These are phyloP conservation scores for Leucocoprinus sp. DNA, from an alignment of 768 basidiomycete genomes.

Conservation along the genomic window DNA sequence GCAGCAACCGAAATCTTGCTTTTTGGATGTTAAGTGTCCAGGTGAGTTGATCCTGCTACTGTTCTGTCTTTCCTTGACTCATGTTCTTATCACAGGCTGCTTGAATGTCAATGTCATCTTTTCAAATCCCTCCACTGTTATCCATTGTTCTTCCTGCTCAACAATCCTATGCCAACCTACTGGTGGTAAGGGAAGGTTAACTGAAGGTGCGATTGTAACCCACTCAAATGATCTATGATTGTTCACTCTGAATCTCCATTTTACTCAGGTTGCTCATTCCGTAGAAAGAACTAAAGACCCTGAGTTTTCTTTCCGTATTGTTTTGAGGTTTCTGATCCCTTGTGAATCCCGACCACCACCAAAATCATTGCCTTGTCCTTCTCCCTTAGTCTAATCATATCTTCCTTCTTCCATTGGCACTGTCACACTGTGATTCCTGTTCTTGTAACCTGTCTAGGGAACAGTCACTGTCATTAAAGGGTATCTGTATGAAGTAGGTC, in stretches of 20 bases:
- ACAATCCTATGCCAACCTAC: constrained; percentile 96
- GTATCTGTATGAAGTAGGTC: neutral
- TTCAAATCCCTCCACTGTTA: constrained; percentile 98
- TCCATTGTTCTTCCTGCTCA: constrained; percentile 87
- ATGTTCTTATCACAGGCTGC: constrained; percentile 50
- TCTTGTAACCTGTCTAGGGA: neutral
- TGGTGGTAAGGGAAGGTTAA: constrained; percentile 95
- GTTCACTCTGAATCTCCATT: constrained; percentile 7
- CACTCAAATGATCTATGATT: neutral
- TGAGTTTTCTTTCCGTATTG: constrained; percentile 15
- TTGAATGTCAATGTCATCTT: constrained; percentile 96
- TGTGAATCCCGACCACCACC: neutral
- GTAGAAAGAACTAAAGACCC: constrained; percentile 75
- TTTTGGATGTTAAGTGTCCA: constrained; percentile 99
- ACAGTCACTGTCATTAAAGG: neutral
- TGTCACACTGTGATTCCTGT: constrained; percentile 3
- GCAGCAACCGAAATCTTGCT: constrained; percentile 97
- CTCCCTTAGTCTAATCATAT: constrained; percentile 2
- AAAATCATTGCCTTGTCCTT: neutral
- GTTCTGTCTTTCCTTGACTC: constrained; percentile 7
- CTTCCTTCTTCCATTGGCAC: neutral
- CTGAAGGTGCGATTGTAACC: constrained; percentile 68
- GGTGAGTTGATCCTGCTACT: constrained; percentile 40
- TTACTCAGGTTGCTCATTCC: constrained; percentile 85
- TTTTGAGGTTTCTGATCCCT: constrained; percentile 7